These are phyloP conservation scores for Euphorbia tirucalli DNA, from an alignment of 345 rosid genomes.

Conservation along the genomic window DNA sequence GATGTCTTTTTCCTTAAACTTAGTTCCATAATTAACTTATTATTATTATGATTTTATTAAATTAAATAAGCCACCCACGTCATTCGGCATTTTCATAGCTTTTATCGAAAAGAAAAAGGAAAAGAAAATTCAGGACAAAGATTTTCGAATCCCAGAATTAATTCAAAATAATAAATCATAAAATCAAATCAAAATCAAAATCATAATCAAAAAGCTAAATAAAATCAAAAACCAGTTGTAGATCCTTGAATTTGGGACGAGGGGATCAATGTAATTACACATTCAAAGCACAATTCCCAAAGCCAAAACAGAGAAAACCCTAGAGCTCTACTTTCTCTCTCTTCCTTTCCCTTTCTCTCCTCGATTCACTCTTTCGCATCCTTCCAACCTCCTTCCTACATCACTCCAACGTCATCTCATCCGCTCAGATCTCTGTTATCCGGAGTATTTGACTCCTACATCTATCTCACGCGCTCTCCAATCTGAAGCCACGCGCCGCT, in stretches of 20 bases:
- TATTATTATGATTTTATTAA: no score
- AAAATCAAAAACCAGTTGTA: neutral
- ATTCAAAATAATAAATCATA: no score
- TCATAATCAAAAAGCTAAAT: neutral
- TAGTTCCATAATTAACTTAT: no score
- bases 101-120: neutral
- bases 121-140: neutral
- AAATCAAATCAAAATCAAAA: no score
- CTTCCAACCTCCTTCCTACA: neutral
- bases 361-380: neutral
- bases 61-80: neutral
- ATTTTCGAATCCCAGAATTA: neutral
- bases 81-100: neutral
- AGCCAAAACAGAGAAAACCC: no score
- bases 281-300: neutral
- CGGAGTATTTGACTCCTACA: neutral
- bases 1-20: no score
- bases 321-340: neutral
- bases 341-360: neutral
- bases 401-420: slow-evolving; percentile 12
- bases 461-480: slow-evolving; percentile 7
- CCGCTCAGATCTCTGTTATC: neutral
- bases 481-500: slow-evolving; percentile 19
- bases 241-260: neutral
- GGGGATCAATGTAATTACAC: neutral